phyloP scores from a whole-genome alignment of 176 grass and related monocot genomes.

The Echinochloa phyllopogon region DNA sequence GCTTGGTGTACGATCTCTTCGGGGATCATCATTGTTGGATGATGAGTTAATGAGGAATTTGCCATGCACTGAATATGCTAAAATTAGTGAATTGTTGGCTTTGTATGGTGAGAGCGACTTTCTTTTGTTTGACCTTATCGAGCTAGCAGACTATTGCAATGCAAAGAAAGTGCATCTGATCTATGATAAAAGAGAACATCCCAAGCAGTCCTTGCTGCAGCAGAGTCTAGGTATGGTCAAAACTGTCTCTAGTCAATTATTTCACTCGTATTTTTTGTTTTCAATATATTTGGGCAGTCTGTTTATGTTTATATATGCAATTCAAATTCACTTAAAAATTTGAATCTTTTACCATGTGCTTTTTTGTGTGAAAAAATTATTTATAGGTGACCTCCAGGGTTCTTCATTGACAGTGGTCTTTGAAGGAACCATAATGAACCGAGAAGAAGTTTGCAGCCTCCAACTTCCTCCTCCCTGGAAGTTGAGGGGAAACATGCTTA shows the following conservation, averaged over 20 bases:
- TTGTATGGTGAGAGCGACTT: slow-evolving; percentile 89
- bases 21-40: slow-evolving; percentile 81
- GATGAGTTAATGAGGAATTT: slow-evolving; percentile 90
- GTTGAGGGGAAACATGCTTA: slow-evolving; percentile 78
- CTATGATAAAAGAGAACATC: slow-evolving; percentile 96
- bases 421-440: slow-evolving; percentile 80
- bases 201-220: slow-evolving; percentile 87
- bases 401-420: slow-evolving; percentile 92
- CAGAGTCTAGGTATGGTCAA: slow-evolving; percentile 82
- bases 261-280: slow-evolving; percentile 13
- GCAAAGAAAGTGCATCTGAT: slow-evolving; percentile 93
- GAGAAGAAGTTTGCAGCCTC: slow-evolving; percentile 87
- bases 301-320: slow-evolving; percentile 10
- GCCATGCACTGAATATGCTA: slow-evolving; percentile 86
- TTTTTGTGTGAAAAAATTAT: slow-evolving; percentile 11
- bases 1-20: slow-evolving; percentile 84
- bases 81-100: slow-evolving; percentile 85
- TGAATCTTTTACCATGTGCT: neutral
- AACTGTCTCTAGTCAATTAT: slow-evolving; percentile 22
- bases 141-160: slow-evolving; percentile 92
- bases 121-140: slow-evolving; percentile 90
- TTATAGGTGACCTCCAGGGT: slow-evolving; percentile 82
- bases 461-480: slow-evolving; percentile 94
- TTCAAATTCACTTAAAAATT: slow-evolving; percentile 17
- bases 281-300: neutral